phyloP scores from a whole-genome alignment of 257 asterid genomes.

The Solanum lycopersicoides region DNA sequence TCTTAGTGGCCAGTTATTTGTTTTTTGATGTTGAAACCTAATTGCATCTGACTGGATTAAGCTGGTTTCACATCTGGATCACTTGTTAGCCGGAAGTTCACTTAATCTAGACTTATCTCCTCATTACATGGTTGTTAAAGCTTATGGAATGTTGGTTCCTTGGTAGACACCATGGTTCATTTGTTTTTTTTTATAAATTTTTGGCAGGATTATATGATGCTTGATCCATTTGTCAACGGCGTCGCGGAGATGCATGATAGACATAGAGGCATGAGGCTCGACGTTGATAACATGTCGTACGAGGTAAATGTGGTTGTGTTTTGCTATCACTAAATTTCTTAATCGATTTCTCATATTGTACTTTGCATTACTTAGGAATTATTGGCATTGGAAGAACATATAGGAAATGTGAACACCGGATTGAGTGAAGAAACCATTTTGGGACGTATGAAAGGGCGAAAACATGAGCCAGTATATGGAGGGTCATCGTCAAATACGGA shows the following conservation, averaged over 20 bases:
- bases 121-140: too few species aligned
- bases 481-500: constrained; percentile 30
- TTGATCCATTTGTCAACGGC: constrained; percentile 52
- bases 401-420: constrained; percentile 84
- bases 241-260: constrained; percentile 65
- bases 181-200: neutral
- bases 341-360: neutral
- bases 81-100: neutral
- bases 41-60: neutral
- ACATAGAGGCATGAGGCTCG: constrained; percentile 89
- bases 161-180: neutral
- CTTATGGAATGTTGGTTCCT: neutral
- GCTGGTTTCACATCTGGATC: neutral
- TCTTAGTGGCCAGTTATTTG: neutral
- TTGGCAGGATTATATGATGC: constrained; percentile 50
- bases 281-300: constrained; percentile 86
- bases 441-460: constrained; percentile 38
- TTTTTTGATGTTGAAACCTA: neutral
- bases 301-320: constrained; percentile 41
- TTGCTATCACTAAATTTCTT: neutral
- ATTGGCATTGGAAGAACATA: constrained; percentile 83
- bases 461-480: constrained; percentile 5
- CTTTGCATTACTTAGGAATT: constrained; percentile 41
- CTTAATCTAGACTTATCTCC: neutral
- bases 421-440: constrained; percentile 47